Evolutionary conservation across 768 basidiomycete species (phyloP).

Genomic region (Pulveroboletus sp.): DNA sequence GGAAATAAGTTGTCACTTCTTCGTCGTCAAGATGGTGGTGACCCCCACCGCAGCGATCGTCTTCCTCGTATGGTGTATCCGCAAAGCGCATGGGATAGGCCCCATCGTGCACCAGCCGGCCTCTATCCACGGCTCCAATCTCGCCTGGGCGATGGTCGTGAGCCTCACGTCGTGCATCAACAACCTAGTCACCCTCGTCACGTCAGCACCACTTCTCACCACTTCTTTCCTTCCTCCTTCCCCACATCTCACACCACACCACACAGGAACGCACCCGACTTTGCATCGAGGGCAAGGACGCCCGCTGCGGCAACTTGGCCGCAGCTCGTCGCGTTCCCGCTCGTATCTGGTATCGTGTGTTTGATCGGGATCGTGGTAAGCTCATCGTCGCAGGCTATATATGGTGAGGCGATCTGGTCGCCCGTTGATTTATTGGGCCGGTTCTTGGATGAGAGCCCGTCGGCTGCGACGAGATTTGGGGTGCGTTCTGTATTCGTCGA

Average conservation of each 20-base stretch:
- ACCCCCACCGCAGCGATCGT: conserved; percentile 66
- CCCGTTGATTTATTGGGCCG: conserved; percentile 68
- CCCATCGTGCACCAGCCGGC: conserved; percentile 68
- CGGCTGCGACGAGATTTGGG: conserved; percentile 64
- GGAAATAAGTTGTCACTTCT: conserved; percentile 67
- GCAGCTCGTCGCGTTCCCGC: conserved; percentile 68
- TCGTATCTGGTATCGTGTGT: conserved; percentile 71
- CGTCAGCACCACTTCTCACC: conserved; percentile 50
- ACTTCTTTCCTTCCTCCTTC: conserved; percentile 3
- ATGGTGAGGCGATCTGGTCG: conserved; percentile 76
- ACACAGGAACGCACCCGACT: conserved; percentile 69
- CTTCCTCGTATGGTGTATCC: conserved; percentile 78
- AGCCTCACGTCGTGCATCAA: conserved; percentile 76
- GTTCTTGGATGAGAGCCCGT: conserved; percentile 65
- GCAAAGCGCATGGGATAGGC: conserved; percentile 74
- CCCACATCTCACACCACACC: conserved; percentile 15
- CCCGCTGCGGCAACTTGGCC: conserved; percentile 60
- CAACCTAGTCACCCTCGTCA: conserved; percentile 75
- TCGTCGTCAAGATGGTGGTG: conserved; percentile 74
- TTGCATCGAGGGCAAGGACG: conserved; percentile 59
- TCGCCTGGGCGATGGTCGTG: conserved; percentile 74
- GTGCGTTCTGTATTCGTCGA: conserved; percentile 30
- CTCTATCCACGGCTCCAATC: conserved; percentile 59
- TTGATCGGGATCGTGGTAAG: conserved; percentile 83
- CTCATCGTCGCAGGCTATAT: conserved; percentile 72